Percentiles rank a stretch among this genome's conserved stretches.
Conservation (phyloP, 148 eudicot genomes). For the Amaranthus palmeri region DNA sequence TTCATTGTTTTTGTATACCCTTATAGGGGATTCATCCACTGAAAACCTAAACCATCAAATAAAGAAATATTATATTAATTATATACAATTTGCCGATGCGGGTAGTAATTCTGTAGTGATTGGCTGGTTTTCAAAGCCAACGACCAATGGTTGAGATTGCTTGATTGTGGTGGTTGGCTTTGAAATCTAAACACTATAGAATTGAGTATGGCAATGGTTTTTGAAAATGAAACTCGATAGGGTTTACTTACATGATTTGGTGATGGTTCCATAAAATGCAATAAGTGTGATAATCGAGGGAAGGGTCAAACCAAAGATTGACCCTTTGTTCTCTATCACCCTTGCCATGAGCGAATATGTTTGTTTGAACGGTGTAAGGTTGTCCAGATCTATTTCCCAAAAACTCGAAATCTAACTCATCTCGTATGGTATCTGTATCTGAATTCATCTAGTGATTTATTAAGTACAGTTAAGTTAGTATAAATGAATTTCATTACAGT, state of each 20-base stretch:
- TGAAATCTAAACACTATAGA: too few relatives aligned
- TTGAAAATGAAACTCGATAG: not conserved
- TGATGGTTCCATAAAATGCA: constrained; percentile 59
- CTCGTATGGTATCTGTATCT: constrained; percentile 48
- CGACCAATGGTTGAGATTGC: too few relatives aligned
- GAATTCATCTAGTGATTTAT: constrained; percentile 58
- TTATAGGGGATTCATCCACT: constrained; percentile 64
- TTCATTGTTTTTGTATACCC: constrained; percentile 85
- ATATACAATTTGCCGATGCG: too few relatives aligned
- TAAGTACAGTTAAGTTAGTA: too few relatives aligned
- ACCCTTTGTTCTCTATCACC: constrained; percentile 75
- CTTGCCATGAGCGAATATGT: constrained; percentile 62
- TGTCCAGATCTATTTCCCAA: constrained; percentile 81
- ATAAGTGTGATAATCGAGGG: constrained; percentile 66
- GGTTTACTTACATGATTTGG: constrained; percentile 51
- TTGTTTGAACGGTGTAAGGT: constrained; percentile 84
- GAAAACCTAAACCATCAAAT: constrained; percentile 38
- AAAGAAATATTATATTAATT: too few relatives aligned
- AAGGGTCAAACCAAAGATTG: constrained; percentile 90
- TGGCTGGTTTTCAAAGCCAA: too few relatives aligned
- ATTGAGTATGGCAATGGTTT: too few relatives aligned
- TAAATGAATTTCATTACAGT: too few relatives aligned
- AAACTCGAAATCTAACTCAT: constrained; percentile 88
- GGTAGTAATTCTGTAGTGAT: too few relatives aligned
- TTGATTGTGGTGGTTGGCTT: too few relatives aligned